phyloP scores from a whole-genome alignment of 495 filamentous ascomycete species.

The Penicillium turbatum region DNA sequence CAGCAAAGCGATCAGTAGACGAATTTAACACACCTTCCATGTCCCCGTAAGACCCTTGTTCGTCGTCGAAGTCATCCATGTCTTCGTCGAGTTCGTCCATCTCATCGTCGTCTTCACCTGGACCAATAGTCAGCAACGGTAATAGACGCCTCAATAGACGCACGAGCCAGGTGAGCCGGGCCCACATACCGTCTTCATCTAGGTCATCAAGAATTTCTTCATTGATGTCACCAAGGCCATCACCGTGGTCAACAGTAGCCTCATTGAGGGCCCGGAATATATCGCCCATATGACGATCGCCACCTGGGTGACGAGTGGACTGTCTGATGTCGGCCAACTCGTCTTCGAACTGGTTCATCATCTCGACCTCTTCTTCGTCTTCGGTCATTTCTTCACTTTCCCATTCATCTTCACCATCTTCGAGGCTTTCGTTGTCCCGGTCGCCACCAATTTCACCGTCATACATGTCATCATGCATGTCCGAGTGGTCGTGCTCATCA shows the following conservation, averaged over 20 bases:
- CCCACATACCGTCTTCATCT: slow-evolving; percentile 67
- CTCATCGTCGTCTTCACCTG: slow-evolving; percentile 48
- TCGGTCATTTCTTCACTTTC: slow-evolving; percentile 55
- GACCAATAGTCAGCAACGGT: slow-evolving; percentile 4
- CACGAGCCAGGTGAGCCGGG: too few relatives aligned
- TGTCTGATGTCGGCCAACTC: slow-evolving; percentile 61
- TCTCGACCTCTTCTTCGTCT: slow-evolving; percentile 53
- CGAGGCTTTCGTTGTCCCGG: slow-evolving; percentile 60
- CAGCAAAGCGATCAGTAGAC: neutral
- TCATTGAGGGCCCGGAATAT: slow-evolving; percentile 43
- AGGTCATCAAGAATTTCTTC: slow-evolving; percentile 61
- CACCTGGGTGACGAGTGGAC: slow-evolving; percentile 56
- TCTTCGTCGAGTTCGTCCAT: slow-evolving; percentile 48
- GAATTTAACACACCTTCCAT: slow-evolving; percentile 35
- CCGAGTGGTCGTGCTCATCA: slow-evolving; percentile 60
- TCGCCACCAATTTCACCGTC: slow-evolving; percentile 56
- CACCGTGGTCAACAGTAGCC: slow-evolving; percentile 34
- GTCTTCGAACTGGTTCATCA: slow-evolving; percentile 47
- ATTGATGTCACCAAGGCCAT: slow-evolving; percentile 37
- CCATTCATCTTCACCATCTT: slow-evolving; percentile 55
- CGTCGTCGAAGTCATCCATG: slow-evolving; percentile 48
- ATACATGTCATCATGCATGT: slow-evolving; percentile 50
- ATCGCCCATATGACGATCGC: slow-evolving; percentile 47
- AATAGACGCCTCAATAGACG: neutral
- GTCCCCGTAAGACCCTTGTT: slow-evolving; percentile 42